phyloP scores from a whole-genome alignment of 306 rosid genomes.

The Styphnolobium japonicum region DNA sequence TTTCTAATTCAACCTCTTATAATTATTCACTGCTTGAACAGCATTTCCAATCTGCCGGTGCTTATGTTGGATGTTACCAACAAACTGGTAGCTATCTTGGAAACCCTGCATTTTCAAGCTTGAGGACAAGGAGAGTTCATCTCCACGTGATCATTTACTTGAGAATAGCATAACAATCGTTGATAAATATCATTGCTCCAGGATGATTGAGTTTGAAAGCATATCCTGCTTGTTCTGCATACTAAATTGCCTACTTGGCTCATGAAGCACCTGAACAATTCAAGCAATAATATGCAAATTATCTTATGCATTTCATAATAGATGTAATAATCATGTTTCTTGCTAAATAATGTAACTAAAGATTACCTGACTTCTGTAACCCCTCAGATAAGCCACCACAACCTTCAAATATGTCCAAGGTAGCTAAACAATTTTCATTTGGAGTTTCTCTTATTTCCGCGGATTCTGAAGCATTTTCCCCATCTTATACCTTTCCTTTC shows the following conservation, averaged over 20 bases:
- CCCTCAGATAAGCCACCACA: no score
- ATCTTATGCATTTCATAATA: background rate
- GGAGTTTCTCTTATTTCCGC: conserved; percentile 30
- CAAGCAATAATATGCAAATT: background rate
- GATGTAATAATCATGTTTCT: no score
- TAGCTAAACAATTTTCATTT: no score
- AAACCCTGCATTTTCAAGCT: background rate
- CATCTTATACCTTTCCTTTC: conserved; percentile 66
- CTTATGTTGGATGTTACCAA: no score
- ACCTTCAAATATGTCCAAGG: no score
- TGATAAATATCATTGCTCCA: conserved; percentile 52
- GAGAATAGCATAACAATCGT: conserved; percentile 71
- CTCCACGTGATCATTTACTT: conserved; percentile 24
- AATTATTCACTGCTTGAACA: no score
- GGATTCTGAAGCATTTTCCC: conserved; percentile 29
- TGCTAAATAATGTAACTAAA: no score
- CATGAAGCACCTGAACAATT: conserved; percentile 43
- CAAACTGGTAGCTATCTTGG: no score
- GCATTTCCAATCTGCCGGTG: no score
- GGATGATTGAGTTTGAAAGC: conserved; percentile 64
- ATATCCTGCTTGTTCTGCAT: conserved; percentile 73
- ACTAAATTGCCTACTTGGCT: conserved; percentile 76
- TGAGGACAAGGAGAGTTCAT: background rate
- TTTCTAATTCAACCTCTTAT: no score
- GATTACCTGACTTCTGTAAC: no score